Evolutionary conservation across 768 basidiomycete genomes (phyloP), one percentile per base, ranked within the genome.

Genomic region (Lanmaoa pseudosensibilis): DNA sequence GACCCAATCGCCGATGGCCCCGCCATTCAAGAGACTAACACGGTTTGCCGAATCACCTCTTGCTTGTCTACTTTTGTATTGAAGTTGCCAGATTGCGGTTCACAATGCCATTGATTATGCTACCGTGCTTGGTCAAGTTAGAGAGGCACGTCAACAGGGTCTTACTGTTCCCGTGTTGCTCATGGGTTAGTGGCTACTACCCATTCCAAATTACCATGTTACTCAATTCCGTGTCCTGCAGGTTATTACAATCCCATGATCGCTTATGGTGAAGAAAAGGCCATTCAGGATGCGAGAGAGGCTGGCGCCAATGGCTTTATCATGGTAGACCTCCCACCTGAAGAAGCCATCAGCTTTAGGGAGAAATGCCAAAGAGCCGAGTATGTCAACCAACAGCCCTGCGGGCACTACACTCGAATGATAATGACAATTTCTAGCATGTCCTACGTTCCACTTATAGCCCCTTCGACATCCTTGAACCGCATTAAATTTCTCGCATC

Each of bases 221-320:
- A 3, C 37, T 46, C 45, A 37, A 16, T 30, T 11, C 39, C 33
- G 30, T 18, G 27, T 34, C 32, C 16, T 27, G 5, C 61, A 98
- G 96, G 96, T 34, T 99, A 99, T 76, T 98, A 97, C 74, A 99
- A 99, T 69, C 96, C 97, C 15, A 72, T 98, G 36, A 80, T 98
- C 41, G 92, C 95, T 0, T 96, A 98, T 65, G 94, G 94, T 3
- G 97, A 99, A 75, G 92, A 96, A 57, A 90, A 85, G 70, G 90
- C 96, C 5, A 94, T 98, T 25, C 83, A 86, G 52, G 95, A 97
- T 69, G 95, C 94, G 2, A 80, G 76, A 45, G 86, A 87, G 55
- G 94, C 93, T 18, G 96, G 96, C 16, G 97, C 93, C 0, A 98
- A 96, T 71, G 97, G 97, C 1, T 99, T 94, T 69, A 95, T 98